phyloP scores from a whole-genome alignment of 768 basidiomycete genomes.

The Leccinum pellstonianum region DNA sequence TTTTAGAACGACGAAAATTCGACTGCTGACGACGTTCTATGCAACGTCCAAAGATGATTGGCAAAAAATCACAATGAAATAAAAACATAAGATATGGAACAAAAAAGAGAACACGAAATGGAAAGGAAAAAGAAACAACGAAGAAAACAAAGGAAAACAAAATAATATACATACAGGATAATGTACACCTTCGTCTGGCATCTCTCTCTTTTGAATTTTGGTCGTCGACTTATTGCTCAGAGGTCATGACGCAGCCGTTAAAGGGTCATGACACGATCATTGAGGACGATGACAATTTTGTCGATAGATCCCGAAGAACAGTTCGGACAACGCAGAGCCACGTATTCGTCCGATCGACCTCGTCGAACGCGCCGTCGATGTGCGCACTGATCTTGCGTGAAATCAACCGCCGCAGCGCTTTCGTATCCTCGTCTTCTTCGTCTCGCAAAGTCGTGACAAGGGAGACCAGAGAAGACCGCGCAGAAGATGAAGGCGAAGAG shows the following conservation, averaged over 20 bases:
- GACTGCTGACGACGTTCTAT: constrained; percentile 2
- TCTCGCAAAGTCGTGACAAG: constrained; percentile 49
- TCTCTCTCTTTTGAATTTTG: not conserved
- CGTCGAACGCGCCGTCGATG: constrained; percentile 55
- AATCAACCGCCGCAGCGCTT: constrained; percentile 59
- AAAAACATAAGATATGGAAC: constrained; percentile 12
- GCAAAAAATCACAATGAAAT: not conserved
- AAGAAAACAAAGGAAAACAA: not conserved
- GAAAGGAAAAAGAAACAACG: not conserved
- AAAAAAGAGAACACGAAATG: not conserved
- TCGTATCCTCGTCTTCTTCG: constrained; percentile 63
- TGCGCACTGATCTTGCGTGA: constrained; percentile 63
- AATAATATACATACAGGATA: constrained; percentile 35
- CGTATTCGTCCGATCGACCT: constrained; percentile 54
- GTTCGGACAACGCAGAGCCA: constrained; percentile 70
- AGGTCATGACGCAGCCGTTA: constrained; percentile 5
- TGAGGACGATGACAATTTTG: constrained; percentile 8
- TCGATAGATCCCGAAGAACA: constrained; percentile 55
- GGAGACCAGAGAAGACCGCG: constrained; percentile 42
- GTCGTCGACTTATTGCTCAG: not conserved
- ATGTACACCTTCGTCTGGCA: constrained; percentile 22
- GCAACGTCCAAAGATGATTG: not conserved
- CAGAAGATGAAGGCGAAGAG: constrained; percentile 26
- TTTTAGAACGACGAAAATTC: constrained; percentile 9
- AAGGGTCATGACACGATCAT: constrained; percentile 13